A percentile compares a stretch with the other conserved stretches of the same genome.
Conservation (phyloP, 129 eudicot genomes). For the Helianthus tuberosus region DNA sequence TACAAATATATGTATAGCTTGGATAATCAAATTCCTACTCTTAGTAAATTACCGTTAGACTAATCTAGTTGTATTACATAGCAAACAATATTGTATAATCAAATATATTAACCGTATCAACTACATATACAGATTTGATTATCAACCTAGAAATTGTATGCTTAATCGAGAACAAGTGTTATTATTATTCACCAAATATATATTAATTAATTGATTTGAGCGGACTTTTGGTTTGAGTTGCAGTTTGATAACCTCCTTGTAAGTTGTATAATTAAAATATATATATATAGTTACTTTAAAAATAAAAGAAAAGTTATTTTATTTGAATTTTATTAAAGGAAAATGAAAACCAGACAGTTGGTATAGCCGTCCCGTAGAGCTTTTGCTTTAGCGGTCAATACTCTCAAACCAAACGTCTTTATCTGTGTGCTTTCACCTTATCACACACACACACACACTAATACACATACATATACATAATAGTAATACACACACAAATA, state of each 20-base stretch:
- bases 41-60: too few species aligned
- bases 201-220: background rate
- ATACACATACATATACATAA: background rate
- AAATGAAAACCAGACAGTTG: slow-evolving; percentile 7
- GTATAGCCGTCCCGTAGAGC: slow-evolving; percentile 16
- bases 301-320: background rate
- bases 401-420: slow-evolving; percentile 1
- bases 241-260: background rate
- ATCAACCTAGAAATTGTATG: too few species aligned
- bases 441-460: background rate
- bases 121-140: background rate
- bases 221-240: background rate
- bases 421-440: background rate
- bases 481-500: background rate
- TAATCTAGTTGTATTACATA: background rate
- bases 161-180: too few species aligned
- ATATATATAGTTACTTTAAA: background rate
- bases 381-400: slow-evolving; percentile 19
- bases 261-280: too few species aligned
- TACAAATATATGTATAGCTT: too few species aligned
- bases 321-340: background rate
- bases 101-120: too few species aligned
- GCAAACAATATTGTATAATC: too few species aligned
- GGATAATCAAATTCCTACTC: too few species aligned
- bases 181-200: background rate